These are phyloP conservation scores for Schoenoplectus triqueter DNA, from an alignment of 202 grass and related monocot species.

Conservation along the genomic window DNA sequence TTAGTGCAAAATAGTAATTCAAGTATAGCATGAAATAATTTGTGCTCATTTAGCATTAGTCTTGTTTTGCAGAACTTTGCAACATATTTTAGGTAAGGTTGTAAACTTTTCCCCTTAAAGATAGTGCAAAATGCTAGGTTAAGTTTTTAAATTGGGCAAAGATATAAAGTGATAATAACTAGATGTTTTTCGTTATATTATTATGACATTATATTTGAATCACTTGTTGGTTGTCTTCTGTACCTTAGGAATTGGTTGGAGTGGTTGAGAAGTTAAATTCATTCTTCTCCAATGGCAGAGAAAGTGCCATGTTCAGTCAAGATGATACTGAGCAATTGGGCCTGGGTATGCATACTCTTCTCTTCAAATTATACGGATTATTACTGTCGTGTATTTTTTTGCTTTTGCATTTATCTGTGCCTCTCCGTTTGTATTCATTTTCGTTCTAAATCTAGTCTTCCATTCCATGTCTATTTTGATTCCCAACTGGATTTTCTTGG, in stretches of 20 bases:
- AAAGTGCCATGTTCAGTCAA: slow-evolving; percentile 58
- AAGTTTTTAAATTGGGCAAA: background rate
- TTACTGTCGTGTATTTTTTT: background rate
- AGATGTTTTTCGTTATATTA: background rate
- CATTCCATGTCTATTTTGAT: slow-evolving; percentile 6
- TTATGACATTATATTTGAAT: background rate
- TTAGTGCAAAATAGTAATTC: slow-evolving; percentile 4
- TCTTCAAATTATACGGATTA: background rate
- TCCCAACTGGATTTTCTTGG: background rate
- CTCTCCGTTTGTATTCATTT: background rate
- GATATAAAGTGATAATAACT: background rate
- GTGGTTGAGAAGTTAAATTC: slow-evolving; percentile 72
- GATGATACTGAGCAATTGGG: slow-evolving; percentile 71
- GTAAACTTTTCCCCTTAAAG: background rate
- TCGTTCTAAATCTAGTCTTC: slow-evolving; percentile 11
- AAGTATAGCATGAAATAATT: background rate
- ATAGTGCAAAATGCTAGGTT: background rate
- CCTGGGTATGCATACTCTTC: slow-evolving; percentile 51
- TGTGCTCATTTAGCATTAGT: background rate
- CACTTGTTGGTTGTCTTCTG: slow-evolving; percentile 26
- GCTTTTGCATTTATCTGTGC: background rate
- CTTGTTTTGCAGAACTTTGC: background rate
- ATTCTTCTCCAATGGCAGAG: slow-evolving; percentile 53
- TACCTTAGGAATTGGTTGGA: slow-evolving; percentile 62
- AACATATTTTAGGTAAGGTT: background rate